Evolutionary conservation across 768 basidiomycete species (phyloP), one percentile per base, ranked within the genome.

Genomic region (Polyporus arcularius): DNA sequence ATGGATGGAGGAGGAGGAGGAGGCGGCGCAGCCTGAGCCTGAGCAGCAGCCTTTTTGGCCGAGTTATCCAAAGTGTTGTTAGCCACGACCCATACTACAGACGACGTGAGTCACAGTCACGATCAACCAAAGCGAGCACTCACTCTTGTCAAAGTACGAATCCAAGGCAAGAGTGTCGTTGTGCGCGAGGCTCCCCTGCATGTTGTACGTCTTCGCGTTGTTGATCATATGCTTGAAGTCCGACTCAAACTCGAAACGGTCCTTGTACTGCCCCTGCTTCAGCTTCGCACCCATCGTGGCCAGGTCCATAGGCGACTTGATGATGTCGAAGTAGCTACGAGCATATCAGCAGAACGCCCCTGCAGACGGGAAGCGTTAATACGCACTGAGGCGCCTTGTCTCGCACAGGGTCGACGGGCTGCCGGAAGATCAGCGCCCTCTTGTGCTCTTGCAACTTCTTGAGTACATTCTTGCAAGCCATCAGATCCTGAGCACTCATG

Each of bases 341-440:
- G 7, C n/a, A 30, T 30, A 11, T 39, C 9, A 42, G 56, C 54
- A 42, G n/a, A 4, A 21, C 3, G 8, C 5, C 12, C 21, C 21
- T 26, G 21, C 4, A 18, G 9, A 38, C 8, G 4, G 15, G 16
- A 43, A 26, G 4, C 15, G 51, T 46, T 30, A 18, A 46, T 58
- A 65, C 54, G 18, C 72, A 96, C 92, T 90, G 90, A 16, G 92
- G 92, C 10, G 94, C 95, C 68, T 85, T 83, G 68, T 97, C 95
- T 64, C 94, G 82, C 43, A 96, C 85, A n/a, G 95, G 95, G 75
- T 97, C 95, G n/a, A 98, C 96, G 35, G 96, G 94, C 60, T 90
- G 86, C 43, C 87, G 77, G 75, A 98, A 98, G 55, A 90, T 68
- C 30, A 75, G 71, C 4, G 90, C 87, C 61, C 84, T 85, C 72